These are phyloP conservation scores for Circinella umbellata DNA, from an alignment of 371 early-diverging fungal genomes.

Conservation along the genomic window DNA sequence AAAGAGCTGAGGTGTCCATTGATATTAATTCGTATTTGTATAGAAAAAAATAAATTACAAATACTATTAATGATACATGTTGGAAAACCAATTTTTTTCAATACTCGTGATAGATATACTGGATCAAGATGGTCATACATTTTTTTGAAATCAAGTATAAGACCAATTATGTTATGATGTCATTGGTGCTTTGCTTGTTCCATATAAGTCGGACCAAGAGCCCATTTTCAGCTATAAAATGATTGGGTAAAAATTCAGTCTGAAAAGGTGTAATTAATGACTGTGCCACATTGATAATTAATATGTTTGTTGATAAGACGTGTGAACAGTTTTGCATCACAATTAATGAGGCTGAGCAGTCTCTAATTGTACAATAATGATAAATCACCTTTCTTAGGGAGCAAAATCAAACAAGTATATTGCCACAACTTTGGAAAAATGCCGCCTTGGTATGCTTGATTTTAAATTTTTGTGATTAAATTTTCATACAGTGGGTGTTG, in stretches of 20 bases:
- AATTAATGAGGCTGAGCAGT: slow-evolving; percentile 27
- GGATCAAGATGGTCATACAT: slow-evolving; percentile 21
- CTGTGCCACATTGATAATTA: neutral
- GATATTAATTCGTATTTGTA: slow-evolving; percentile 17
- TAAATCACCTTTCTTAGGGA: slow-evolving; percentile 30
- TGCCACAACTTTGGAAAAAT: slow-evolving; percentile 30
- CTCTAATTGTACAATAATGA: slow-evolving; percentile 30
- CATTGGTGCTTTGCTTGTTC: neutral
- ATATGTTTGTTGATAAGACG: neutral
- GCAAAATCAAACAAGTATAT: slow-evolving; percentile 19
- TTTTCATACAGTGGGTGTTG: neutral
- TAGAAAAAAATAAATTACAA: slow-evolving; percentile 21
- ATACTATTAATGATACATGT: neutral
- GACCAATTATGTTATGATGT: neutral
- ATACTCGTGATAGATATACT: slow-evolving; percentile 1
- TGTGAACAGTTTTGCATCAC: slow-evolving; percentile 27
- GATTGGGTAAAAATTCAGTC: slow-evolving; percentile 19
- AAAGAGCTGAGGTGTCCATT: slow-evolving; percentile 23
- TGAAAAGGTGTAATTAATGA: slow-evolving; percentile 9
- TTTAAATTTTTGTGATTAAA: slow-evolving; percentile 14
- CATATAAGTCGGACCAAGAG: slow-evolving; percentile 4
- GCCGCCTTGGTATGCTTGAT: slow-evolving; percentile 17
- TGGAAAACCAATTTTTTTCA: slow-evolving; percentile 10
- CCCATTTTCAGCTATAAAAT: slow-evolving; percentile 21
- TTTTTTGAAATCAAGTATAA: slow-evolving; percentile 22